Evolutionary conservation across 1,284 basidiomycete genomes (phyloP), one percentile per base, ranked within the genome.

Genomic region (Ceratobasidium sp.): DNA sequence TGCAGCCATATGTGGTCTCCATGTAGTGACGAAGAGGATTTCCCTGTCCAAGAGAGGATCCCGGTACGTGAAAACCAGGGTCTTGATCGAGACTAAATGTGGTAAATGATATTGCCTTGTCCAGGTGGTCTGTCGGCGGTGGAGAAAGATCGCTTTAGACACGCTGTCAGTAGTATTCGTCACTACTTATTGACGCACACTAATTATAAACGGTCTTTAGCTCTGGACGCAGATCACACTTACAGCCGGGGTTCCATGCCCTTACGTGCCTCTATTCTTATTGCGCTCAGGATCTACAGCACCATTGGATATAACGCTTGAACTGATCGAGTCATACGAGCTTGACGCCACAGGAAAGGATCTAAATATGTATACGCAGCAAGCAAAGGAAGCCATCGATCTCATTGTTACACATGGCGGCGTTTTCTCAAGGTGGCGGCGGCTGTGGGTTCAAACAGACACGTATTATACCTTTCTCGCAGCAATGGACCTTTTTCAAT

Each of bases 361-460:
- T 2, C 6, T 27, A 4, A 32, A 32, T 8, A 32, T n/a, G 17
- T 25, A 5, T 6, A 29, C 49, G 17, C 10, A 52, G 49, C 49
- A 29, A 6, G 49, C 27, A 13, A 13, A 29, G 12, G 52, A 54
- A 7, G 13, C 52, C 6, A 27, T 54, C 15, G 27, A 8, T 13
- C 45, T 45, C 40, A 58, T 58, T 42, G 56, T 58, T 15, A 43
- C 40, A 22, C 56, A 29, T 40, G 56, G 56, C 38, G 56, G 56
- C 35, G 56, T 45, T 5, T 45, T 42, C 22, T 29, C 56, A 4
- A 45, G 56, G 40, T 58, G 56, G 56, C 40, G 25, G 20, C n/a
- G 40, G 25, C 40, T 58, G 13, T 22, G 1, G 8, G 32, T 58
- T 25, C 6, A 8, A n/a, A 58, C 56, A n/a, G 56, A 58, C n/a